A percentile compares a stretch with the other conserved stretches of the same genome.
Conservation (phyloP, 2,329 filamentous ascomycete species). For the Helicocarpus griseus region DNA sequence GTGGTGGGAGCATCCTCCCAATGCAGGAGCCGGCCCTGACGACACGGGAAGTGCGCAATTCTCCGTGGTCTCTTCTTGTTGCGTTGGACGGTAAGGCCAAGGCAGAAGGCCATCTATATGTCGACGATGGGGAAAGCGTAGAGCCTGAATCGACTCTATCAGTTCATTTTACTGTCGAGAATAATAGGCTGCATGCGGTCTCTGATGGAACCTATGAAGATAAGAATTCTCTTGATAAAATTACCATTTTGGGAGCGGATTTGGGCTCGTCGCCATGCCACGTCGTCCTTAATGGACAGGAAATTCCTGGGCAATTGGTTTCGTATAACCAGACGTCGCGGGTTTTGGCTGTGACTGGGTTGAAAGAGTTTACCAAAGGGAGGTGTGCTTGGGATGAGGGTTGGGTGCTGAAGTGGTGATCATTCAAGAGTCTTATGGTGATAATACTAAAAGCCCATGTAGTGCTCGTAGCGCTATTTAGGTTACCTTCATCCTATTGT, state of each 20-base stretch:
- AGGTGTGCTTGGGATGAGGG: slow-evolving; percentile 48
- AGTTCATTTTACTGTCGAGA: slow-evolving; percentile 41
- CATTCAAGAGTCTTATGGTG: background rate
- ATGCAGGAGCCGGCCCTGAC: slow-evolving; percentile 60
- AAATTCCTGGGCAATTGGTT: slow-evolving; percentile 36
- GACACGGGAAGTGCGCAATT: slow-evolving; percentile 52
- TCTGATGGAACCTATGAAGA: slow-evolving; percentile 47
- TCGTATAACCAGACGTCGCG: slow-evolving; percentile 39
- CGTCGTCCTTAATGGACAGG: slow-evolving; percentile 45
- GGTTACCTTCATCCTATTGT: too few relatives aligned
- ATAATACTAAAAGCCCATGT: background rate
- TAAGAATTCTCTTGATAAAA: slow-evolving; percentile 48
- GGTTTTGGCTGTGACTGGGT: slow-evolving; percentile 41
- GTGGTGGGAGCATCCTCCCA: slow-evolving; percentile 59
- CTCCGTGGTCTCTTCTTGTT: slow-evolving; percentile 57
- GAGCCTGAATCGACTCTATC: slow-evolving; percentile 45
- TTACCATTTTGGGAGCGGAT: slow-evolving; percentile 52
- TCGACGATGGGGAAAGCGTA: slow-evolving; percentile 66
- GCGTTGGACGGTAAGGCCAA: slow-evolving; percentile 47
- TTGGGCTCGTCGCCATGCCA: slow-evolving; percentile 22
- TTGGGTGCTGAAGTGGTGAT: slow-evolving; percentile 49
- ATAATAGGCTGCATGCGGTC: slow-evolving; percentile 38
- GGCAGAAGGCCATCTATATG: slow-evolving; percentile 55
- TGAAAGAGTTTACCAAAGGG: slow-evolving; percentile 38
- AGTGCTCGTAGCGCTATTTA: background rate